A percentile compares a stretch with the other conserved stretches of the same genome.
Evolutionary conservation across 306 rosid genomes (phyloP).

Genomic region (Psophocarpus tetragonolobus): DNA sequence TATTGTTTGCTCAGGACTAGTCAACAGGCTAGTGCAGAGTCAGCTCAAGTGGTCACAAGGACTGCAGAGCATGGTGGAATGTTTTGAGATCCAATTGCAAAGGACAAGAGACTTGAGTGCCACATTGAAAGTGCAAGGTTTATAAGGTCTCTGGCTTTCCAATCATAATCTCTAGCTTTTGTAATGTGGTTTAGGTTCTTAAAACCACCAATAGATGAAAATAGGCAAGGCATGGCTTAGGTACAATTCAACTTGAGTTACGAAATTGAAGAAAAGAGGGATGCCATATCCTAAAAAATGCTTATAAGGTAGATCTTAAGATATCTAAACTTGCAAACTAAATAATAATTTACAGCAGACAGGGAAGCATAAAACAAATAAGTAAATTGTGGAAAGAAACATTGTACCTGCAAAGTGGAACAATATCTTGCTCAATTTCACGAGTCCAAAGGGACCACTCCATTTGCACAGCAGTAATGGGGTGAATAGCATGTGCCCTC

Average conservation of each 20-base stretch:
- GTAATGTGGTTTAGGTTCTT: not conserved
- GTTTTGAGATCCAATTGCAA: too few relatives aligned
- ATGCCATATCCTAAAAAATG: not conserved
- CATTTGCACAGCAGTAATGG: slow-evolving; percentile 71
- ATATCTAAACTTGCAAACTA: too few relatives aligned
- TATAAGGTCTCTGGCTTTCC: not conserved
- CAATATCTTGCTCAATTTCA: not conserved
- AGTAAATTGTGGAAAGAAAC: too few relatives aligned
- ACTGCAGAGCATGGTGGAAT: too few relatives aligned
- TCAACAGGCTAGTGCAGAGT: too few relatives aligned
- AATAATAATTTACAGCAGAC: too few relatives aligned
- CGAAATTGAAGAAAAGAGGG: not conserved
- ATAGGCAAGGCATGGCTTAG: too few relatives aligned
- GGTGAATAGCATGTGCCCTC: slow-evolving; percentile 85
- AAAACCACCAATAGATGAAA: not conserved
- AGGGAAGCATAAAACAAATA: too few relatives aligned
- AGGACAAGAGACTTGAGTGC: too few relatives aligned
- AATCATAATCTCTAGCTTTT: not conserved
- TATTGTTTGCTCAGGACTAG: too few relatives aligned
- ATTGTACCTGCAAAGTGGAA: not conserved
- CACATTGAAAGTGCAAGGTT: not conserved
- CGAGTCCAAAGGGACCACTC: slow-evolving; percentile 53
- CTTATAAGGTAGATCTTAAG: not conserved
- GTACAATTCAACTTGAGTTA: not conserved
- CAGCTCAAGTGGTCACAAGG: too few relatives aligned